Percentiles rank a stretch among this genome's conserved stretches.
phyloP scores from a whole-genome alignment of 1,284 basidiomycete species.

The Phlebopus sp. region DNA sequence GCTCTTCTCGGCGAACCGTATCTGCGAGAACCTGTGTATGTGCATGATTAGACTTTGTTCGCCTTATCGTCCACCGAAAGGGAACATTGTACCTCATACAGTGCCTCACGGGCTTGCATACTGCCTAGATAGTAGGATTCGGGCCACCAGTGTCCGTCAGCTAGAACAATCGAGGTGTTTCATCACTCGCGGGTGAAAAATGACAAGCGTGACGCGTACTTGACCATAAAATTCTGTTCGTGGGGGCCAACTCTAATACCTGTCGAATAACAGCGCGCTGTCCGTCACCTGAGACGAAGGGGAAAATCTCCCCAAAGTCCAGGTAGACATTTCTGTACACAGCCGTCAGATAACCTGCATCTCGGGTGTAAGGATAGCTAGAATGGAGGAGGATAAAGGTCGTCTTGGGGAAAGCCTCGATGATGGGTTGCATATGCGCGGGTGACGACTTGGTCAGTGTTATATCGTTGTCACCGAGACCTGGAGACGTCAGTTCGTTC shows the following conservation, averaged over 20 bases:
- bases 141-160: constrained; percentile 77
- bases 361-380: constrained; percentile 70
- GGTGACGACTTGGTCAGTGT: constrained; percentile 58
- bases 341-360: constrained; percentile 70
- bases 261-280: constrained; percentile 59
- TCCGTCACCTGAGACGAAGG: constrained; percentile 58
- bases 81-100: constrained; percentile 48
- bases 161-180: constrained; percentile 32
- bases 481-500: constrained; percentile 12
- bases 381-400: constrained; percentile 68
- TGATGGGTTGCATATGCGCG: constrained; percentile 62
- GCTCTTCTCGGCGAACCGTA: constrained; percentile 19
- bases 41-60: neutral
- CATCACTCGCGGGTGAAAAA: neutral
- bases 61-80: neutral
- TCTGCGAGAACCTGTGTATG: constrained; percentile 23
- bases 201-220: constrained; percentile 44
- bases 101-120: constrained; percentile 56
- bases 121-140: constrained; percentile 70
- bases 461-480: constrained; percentile 73
- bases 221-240: constrained; percentile 76
- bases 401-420: constrained; percentile 58
- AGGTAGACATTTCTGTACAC: constrained; percentile 72
- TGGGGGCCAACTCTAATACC: constrained; percentile 66
- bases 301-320: constrained; percentile 80